A percentile compares a stretch with the other conserved stretches of the same genome.
Conservation (phyloP, 2,329 filamentous ascomycete genomes). For the Colletotrichum musicola region DNA sequence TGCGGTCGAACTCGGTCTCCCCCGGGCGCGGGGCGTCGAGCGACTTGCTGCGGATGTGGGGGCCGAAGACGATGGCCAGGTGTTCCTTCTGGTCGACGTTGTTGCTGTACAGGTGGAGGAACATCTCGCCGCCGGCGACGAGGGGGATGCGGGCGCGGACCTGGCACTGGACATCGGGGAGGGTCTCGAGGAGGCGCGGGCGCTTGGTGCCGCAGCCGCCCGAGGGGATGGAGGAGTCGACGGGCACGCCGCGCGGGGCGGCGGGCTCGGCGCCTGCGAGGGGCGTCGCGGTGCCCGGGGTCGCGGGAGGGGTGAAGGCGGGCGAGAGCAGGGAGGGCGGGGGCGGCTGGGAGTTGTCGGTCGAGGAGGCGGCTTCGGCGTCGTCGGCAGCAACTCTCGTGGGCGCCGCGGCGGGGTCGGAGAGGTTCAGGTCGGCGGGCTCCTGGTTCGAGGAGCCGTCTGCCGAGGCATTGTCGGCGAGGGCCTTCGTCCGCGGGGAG, state of each 20-base stretch:
- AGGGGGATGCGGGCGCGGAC: constrained; percentile 96
- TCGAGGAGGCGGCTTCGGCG: constrained; percentile 31
- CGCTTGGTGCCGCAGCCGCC: constrained; percentile 73
- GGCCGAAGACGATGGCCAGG: constrained; percentile 95
- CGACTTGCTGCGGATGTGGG: constrained; percentile 79
- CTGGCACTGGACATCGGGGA: constrained; percentile 92
- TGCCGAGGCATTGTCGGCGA: constrained; percentile 41
- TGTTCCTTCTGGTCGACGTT: constrained; percentile 96
- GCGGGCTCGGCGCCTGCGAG: constrained; percentile 47
- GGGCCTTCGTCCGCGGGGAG: constrained; percentile 54
- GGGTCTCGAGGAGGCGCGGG: constrained; percentile 78
- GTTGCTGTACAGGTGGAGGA: constrained; percentile 94
- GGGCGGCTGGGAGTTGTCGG: constrained; percentile 47
- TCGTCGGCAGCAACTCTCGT: constrained; percentile 22
- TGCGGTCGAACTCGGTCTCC: constrained; percentile 89
- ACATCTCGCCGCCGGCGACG: constrained; percentile 94
- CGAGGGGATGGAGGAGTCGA: constrained; percentile 69
- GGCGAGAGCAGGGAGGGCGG: constrained; percentile 85
- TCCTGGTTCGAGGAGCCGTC: constrained; percentile 38
- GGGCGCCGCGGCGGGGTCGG: constrained; percentile 35
- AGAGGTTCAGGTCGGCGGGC: constrained; percentile 38
- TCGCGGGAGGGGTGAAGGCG: constrained; percentile 81
- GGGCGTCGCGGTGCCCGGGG: constrained; percentile 70
- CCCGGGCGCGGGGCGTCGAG: constrained; percentile 79
- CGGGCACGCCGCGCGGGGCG: constrained; percentile 66